Conservation (phyloP, 495 filamentous ascomycete genomes). For the Aspergillus carlsbadensis region DNA sequence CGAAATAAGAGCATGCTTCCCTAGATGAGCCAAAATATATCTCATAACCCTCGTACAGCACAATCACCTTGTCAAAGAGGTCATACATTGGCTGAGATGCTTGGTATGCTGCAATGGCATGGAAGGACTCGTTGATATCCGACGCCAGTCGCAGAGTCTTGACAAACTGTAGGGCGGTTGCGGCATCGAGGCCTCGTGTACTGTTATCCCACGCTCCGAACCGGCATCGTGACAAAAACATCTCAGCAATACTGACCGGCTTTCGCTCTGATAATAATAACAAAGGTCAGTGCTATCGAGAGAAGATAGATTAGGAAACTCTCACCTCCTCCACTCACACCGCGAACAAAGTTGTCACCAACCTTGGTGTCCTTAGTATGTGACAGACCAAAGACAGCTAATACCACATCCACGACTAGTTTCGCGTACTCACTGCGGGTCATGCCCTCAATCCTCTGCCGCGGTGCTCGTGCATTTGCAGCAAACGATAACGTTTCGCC, state of each 20-base stretch:
- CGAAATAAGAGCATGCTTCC: slow-evolving; percentile 55
- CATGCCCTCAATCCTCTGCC: neutral
- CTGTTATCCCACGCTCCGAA: slow-evolving; percentile 83
- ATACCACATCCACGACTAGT: slow-evolving; percentile 51
- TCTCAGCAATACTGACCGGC: slow-evolving; percentile 50
- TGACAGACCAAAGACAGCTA: slow-evolving; percentile 56
- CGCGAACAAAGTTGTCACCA: slow-evolving; percentile 51
- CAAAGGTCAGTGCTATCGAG: too few relatives aligned
- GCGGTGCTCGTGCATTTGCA: neutral
- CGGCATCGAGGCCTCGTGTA: slow-evolving; percentile 78
- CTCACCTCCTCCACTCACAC: slow-evolving; percentile 66
- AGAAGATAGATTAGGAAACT: too few relatives aligned
- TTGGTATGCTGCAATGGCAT: slow-evolving; percentile 75
- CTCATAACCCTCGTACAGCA: slow-evolving; percentile 46
- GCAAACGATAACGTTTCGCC: neutral
- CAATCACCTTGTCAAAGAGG: slow-evolving; percentile 48
- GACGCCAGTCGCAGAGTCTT: slow-evolving; percentile 67
- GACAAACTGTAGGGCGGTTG: slow-evolving; percentile 69
- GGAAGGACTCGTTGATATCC: slow-evolving; percentile 65
- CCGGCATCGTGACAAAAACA: slow-evolving; percentile 64
- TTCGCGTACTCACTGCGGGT: slow-evolving; percentile 24
- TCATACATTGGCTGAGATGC: slow-evolving; percentile 76
- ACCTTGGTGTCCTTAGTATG: slow-evolving; percentile 50
- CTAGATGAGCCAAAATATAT: slow-evolving; percentile 58
- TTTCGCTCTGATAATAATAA: slow-evolving; percentile 53